phyloP scores from a whole-genome alignment of 176 grass and related monocot genomes.

The Luzula sylvatica region DNA sequence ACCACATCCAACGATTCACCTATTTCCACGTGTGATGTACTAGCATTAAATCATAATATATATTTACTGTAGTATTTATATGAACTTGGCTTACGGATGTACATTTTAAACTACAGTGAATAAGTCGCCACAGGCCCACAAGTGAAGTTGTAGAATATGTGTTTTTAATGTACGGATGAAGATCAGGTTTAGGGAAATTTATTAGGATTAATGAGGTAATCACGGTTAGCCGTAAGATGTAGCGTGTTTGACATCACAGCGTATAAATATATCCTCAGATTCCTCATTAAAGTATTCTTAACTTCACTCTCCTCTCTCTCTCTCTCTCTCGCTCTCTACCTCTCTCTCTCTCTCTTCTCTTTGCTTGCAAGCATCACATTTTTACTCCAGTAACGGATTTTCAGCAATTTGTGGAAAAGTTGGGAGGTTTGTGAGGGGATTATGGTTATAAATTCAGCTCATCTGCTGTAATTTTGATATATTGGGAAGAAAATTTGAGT shows the following conservation, averaged over 20 bases:
- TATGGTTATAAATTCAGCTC: too few species aligned
- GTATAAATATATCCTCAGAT: slow-evolving; percentile 26
- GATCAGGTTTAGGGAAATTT: background rate
- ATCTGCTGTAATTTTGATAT: too few species aligned
- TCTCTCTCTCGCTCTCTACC: background rate
- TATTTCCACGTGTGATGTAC: background rate
- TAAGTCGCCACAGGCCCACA: background rate
- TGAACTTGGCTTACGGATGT: background rate
- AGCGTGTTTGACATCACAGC: slow-evolving; percentile 17
- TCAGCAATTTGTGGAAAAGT: background rate
- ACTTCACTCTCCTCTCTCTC: background rate
- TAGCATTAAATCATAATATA: background rate
- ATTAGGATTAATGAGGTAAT: slow-evolving; percentile 1
- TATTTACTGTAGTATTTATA: background rate
- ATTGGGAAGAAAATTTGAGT: too few species aligned
- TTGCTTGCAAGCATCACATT: background rate
- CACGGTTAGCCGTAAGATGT: slow-evolving; percentile 15
- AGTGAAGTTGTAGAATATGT: background rate
- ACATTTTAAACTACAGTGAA: background rate
- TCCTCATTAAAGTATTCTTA: slow-evolving; percentile 25
- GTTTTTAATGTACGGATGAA: background rate
- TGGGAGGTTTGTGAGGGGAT: too few species aligned
- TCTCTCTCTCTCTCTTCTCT: background rate
- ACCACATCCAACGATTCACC: background rate
- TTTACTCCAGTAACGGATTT: background rate